Base-by-base conservation (phyloP, 2,329 filamentous ascomycete species). In the Blastomyces parvus region DNA sequence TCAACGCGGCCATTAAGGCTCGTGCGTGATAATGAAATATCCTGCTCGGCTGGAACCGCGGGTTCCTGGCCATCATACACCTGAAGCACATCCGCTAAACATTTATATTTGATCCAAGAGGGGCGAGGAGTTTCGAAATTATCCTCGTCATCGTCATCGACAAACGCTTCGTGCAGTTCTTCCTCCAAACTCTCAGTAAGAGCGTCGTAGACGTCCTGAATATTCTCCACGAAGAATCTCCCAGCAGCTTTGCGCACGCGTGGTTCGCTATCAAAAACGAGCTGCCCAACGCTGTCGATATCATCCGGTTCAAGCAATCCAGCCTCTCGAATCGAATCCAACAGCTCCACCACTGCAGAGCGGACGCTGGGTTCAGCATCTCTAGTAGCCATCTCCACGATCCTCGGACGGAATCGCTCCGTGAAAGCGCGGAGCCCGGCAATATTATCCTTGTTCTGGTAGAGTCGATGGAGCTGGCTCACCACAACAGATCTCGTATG, bases 101-200 rank as follows among this genome's bases (percentile, higher is more conserved):
- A 93, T 77, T 97, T 99, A 72, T 95, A 85, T 72, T 90, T 91
- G 69, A 97, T 84, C 94, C 94, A 99, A 66, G 89, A 88, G 56
- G 86, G 81, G 65, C 89, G 87, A 2, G 92, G 90, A 1, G 86
- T 85, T 61, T 89, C 86, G 66, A 86, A 89, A 67, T 92, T 88
- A 30, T 84, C 81, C 33, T 80, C 79, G 19, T 88, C 86, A n/a
- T 89, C 84, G 46, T 84, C 82, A 1, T 84, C 84, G 9, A 86
- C 84, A 63, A 96, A 83, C 9, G 86, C 80, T 70, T 97, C 92
- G 56, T 90, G 85, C 9, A 96, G 79, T 61, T 87, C 84, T 30
- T 93, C 92, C 52, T 90, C 90, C 63, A 97, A 84, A 62, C 94
- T 88, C 64, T 97, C 92, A 3, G 93, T 78, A 71, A 89, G 91